phyloP scores from a whole-genome alignment of 345 rosid genomes.

The Geranium rotundifolium region DNA sequence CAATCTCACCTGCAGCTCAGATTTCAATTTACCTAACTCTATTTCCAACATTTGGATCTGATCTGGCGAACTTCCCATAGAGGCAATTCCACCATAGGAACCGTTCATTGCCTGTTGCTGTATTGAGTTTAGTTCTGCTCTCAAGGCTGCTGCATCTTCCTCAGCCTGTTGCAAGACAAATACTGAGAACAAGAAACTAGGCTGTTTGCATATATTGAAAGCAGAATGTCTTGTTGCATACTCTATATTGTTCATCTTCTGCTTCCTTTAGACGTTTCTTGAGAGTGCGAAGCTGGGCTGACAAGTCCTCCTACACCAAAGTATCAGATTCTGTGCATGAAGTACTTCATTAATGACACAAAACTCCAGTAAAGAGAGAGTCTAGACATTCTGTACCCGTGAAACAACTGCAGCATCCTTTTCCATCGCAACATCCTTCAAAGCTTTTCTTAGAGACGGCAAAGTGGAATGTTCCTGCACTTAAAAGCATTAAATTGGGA shows the following conservation, averaged over 20 bases:
- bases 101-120: constrained; percentile 61
- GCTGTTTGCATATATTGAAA: constrained; percentile 2
- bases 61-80: constrained; percentile 36
- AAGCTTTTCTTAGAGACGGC: constrained; percentile 88
- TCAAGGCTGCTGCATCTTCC: constrained; percentile 93
- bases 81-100: constrained; percentile 35
- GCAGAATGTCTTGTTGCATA: constrained; percentile 20
- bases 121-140: constrained; percentile 78
- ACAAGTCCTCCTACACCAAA: constrained; percentile 75
- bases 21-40: constrained; percentile 53
- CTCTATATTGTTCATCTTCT: constrained; percentile 86
- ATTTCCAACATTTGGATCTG: constrained; percentile 58
- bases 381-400: constrained; percentile 32
- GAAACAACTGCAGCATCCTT: constrained; percentile 98
- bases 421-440: constrained; percentile 94
- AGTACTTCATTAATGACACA: not conserved
- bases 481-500: not conserved
- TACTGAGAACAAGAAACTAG: constrained; percentile 7
- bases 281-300: constrained; percentile 81
- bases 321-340: not conserved
- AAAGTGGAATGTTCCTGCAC: constrained; percentile 74
- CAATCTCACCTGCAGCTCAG: constrained; percentile 55
- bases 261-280: constrained; percentile 84
- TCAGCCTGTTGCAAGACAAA: constrained; percentile 53
- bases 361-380: not conserved